phyloP scores from a whole-genome alignment of 208 protist genomes.

The Trichomonas tenax region DNA sequence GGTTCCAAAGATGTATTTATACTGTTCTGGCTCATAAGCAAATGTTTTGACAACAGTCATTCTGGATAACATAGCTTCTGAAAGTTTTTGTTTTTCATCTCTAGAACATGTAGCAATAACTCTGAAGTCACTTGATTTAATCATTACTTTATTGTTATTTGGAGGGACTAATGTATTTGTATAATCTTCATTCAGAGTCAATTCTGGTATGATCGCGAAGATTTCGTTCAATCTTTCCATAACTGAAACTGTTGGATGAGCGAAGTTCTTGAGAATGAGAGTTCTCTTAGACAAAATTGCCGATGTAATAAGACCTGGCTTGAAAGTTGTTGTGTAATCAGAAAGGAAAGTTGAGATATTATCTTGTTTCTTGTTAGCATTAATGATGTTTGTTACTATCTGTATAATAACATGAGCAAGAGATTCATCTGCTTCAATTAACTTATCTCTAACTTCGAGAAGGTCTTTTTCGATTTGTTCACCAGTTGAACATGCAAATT shows the following conservation, averaged over 20 bases:
- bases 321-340: background rate
- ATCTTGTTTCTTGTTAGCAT: background rate
- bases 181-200: background rate
- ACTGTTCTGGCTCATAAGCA: background rate
- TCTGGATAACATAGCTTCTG: background rate
- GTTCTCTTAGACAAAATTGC: background rate
- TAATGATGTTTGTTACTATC: background rate
- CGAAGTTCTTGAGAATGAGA: background rate
- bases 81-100: background rate
- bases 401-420: background rate
- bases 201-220: background rate
- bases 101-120: background rate
- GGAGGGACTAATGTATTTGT: background rate
- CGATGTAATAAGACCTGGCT: background rate
- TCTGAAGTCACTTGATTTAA: background rate
- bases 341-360: background rate
- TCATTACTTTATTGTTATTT: background rate
- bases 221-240: slow-evolving; percentile 15
- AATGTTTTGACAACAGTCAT: background rate
- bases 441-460: background rate
- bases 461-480: background rate
- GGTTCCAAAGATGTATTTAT: background rate
- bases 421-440: background rate
- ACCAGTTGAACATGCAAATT: background rate
- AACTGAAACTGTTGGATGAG: background rate